Evolutionary conservation across 352 stramenopile genomes (phyloP).

Genomic region (Phytophthora chlamydospora): DNA sequence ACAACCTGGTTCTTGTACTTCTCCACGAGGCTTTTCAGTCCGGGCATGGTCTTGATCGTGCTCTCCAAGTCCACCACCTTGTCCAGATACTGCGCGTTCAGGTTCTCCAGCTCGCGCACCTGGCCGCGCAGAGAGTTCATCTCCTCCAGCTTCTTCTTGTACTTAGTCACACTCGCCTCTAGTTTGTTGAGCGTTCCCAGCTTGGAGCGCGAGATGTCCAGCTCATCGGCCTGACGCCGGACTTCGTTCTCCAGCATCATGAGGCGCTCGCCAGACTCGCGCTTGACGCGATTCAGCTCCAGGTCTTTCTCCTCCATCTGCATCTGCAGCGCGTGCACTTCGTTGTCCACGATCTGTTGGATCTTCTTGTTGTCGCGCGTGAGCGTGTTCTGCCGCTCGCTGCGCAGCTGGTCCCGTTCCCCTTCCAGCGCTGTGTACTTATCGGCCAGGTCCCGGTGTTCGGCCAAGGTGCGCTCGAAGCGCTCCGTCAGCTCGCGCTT

Average conservation of each 20-base stretch:
- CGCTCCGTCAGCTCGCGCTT: slow-evolving; percentile 79
- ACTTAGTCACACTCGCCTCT: slow-evolving; percentile 81
- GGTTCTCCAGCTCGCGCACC: slow-evolving; percentile 77
- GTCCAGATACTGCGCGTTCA: slow-evolving; percentile 84
- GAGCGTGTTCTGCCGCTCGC: slow-evolving; percentile 75
- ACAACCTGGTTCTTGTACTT: slow-evolving; percentile 92
- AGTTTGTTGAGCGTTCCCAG: slow-evolving; percentile 80
- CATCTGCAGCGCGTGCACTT: slow-evolving; percentile 76
- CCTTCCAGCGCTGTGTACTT: slow-evolving; percentile 60
- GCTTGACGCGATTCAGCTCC: slow-evolving; percentile 73
- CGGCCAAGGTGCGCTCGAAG: slow-evolving; percentile 61
- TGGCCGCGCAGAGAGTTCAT: slow-evolving; percentile 82
- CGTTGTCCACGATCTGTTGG: slow-evolving; percentile 84
- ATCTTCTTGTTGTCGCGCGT: slow-evolving; percentile 90
- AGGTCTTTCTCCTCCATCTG: slow-evolving; percentile 84
- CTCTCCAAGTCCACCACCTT: slow-evolving; percentile 87
- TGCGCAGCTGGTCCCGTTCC: slow-evolving; percentile 74
- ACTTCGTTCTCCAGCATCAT: slow-evolving; percentile 88
- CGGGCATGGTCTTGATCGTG: slow-evolving; percentile 87
- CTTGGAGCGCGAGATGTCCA: slow-evolving; percentile 89
- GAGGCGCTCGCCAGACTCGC: slow-evolving; percentile 73
- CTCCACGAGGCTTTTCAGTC: slow-evolving; percentile 77
- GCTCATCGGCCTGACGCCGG: slow-evolving; percentile 82
- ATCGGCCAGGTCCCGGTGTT: slow-evolving; percentile 53
- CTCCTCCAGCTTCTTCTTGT: slow-evolving; percentile 88